Conservation (phyloP, 768 basidiomycete genomes). For the Hortiboletus flavorubellus region DNA sequence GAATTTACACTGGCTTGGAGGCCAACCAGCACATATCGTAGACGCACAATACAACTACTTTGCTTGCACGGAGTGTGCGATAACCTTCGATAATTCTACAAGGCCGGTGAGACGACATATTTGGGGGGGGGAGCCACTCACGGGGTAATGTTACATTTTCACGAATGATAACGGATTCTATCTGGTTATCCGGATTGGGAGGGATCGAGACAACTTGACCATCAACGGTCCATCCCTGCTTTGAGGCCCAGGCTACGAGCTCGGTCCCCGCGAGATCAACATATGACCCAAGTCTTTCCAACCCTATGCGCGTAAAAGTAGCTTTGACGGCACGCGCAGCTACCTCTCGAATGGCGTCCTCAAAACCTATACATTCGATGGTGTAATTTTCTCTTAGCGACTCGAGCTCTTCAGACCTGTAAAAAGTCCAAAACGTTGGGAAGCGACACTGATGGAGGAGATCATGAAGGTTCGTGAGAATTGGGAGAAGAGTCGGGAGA, state of each 20-base stretch:
- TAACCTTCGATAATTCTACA: constrained; percentile 74
- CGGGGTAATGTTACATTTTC: constrained; percentile 80
- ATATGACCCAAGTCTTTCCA: constrained; percentile 66
- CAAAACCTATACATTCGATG: constrained; percentile 78
- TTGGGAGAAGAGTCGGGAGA: constrained; percentile 63
- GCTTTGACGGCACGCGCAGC: constrained; percentile 74
- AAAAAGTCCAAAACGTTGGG: constrained; percentile 79
- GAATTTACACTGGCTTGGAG: not conserved
- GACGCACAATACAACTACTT: constrained; percentile 30
- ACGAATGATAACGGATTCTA: constrained; percentile 80
- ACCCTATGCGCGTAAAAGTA: constrained; percentile 71
- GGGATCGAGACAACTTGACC: constrained; percentile 65
- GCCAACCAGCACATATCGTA: not conserved
- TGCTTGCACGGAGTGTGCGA: constrained; percentile 63
- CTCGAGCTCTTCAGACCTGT: constrained; percentile 67
- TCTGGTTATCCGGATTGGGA: constrained; percentile 84
- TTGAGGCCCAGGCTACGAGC: constrained; percentile 56
- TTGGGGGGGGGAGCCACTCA: constrained; percentile 37
- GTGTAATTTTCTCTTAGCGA: constrained; percentile 83
- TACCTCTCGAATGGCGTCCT: constrained; percentile 76
- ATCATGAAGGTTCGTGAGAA: constrained; percentile 62
- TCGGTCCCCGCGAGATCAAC: constrained; percentile 64
- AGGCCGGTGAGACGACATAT: not conserved
- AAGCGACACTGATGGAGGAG: constrained; percentile 83
- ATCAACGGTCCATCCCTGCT: constrained; percentile 67